Evolutionary conservation across 208 protist genomes (phyloP).

Genomic region (Wallacemonas collosoma): DNA sequence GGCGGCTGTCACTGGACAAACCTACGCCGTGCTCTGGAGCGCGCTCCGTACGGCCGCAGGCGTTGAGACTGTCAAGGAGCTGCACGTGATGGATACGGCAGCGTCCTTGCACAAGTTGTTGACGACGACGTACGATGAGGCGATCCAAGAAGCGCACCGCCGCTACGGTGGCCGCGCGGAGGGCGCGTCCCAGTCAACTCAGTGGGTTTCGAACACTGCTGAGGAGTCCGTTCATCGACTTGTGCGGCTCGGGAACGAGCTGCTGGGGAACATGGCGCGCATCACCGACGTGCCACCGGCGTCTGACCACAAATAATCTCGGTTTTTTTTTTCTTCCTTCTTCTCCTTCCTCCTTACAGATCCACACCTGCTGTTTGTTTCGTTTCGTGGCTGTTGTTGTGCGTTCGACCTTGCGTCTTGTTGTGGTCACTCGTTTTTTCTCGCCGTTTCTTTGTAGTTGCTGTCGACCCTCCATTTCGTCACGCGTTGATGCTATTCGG

Average conservation of each 20-base stretch:
- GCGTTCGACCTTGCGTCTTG: background rate
- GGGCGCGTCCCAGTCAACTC: background rate
- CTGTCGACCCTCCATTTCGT: background rate
- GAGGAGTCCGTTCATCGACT: constrained; percentile 56
- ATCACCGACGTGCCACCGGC: background rate
- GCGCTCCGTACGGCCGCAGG: constrained; percentile 55
- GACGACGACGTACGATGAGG: constrained; percentile 28
- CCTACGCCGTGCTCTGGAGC: constrained; percentile 72
- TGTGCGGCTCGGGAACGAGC: constrained; percentile 43
- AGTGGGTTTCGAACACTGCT: constrained; percentile 55
- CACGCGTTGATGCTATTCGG: background rate
- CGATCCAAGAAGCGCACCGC: constrained; percentile 24
- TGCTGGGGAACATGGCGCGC: constrained; percentile 39
- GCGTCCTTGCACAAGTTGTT: constrained; percentile 40
- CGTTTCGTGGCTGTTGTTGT: background rate
- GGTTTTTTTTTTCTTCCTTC: constrained; percentile 8
- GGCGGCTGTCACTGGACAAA: constrained; percentile 50
- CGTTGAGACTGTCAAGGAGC: constrained; percentile 38
- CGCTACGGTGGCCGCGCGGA: constrained; percentile 20
- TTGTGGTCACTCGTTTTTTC: background rate
- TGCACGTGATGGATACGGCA: constrained; percentile 42
- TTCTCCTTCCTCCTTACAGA: no score
- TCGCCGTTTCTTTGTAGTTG: background rate
- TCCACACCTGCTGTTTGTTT: background rate
- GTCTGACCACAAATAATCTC: background rate